Evolutionary conservation across 106 monocot genomes (phyloP).

Genomic region (Dactylorhiza incarnata): DNA sequence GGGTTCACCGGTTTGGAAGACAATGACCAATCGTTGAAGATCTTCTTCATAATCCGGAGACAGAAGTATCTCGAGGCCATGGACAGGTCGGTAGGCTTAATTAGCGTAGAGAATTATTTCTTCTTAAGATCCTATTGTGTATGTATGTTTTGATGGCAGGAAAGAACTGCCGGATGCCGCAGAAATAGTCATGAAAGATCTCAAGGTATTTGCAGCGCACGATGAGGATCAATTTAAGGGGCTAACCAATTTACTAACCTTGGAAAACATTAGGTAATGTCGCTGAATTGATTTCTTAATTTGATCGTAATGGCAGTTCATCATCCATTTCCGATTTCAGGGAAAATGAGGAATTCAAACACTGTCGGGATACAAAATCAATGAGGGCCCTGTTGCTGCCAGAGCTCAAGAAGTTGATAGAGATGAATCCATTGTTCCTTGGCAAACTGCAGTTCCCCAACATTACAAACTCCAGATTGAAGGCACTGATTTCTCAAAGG

Average conservation of each 20-base stretch:
- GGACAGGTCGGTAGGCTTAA: not conserved
- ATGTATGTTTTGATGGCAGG: slow-evolving; percentile 1
- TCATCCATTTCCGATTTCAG: too few relatives aligned
- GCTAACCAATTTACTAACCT: not conserved
- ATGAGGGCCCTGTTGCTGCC: slow-evolving; percentile 23
- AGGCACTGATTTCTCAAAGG: slow-evolving; percentile 59
- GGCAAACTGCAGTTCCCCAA: slow-evolving; percentile 48
- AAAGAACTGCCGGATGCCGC: slow-evolving; percentile 7
- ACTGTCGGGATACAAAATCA: too few relatives aligned
- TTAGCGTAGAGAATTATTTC: not conserved
- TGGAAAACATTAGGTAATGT: slow-evolving; percentile 1
- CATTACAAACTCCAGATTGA: slow-evolving; percentile 34
- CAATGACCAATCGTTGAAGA: slow-evolving; percentile 13
- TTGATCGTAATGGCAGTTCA: too few relatives aligned
- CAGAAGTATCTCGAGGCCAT: slow-evolving; percentile 18
- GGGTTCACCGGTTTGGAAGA: slow-evolving; percentile 13
- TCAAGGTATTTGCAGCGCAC: not conserved
- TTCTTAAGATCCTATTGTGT: not conserved
- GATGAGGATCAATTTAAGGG: not conserved
- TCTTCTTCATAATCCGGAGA: slow-evolving; percentile 14
- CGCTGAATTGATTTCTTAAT: too few relatives aligned
- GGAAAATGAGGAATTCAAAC: too few relatives aligned
- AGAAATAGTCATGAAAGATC: slow-evolving; percentile 1
- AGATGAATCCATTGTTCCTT: slow-evolving; percentile 49
- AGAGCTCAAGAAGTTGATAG: slow-evolving; percentile 60